These are phyloP conservation scores for Ascocoryne sarcoides DNA, from an alignment of 2,329 filamentous ascomycete species.

Conservation along the genomic window DNA sequence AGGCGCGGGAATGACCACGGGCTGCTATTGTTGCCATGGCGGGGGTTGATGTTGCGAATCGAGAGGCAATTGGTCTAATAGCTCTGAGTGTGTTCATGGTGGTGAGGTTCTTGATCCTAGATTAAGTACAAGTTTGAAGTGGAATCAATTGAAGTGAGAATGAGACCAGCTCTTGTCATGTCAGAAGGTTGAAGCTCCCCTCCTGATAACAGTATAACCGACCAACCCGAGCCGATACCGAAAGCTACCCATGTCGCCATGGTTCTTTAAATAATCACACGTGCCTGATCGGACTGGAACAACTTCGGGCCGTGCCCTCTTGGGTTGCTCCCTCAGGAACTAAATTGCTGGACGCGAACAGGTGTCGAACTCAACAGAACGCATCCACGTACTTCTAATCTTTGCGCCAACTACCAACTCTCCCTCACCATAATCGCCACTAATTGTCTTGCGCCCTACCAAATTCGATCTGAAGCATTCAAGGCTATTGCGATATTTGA, in stretches of 20 bases:
- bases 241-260: background rate
- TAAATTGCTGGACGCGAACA: conserved; percentile 1
- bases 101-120: no score
- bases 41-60: conserved; percentile 20
- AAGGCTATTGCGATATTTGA: background rate
- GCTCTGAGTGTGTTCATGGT: conserved; percentile 25
- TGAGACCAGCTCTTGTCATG: background rate
- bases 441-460: background rate
- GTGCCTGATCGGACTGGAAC: no score
- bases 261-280: background rate
- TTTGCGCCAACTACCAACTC: background rate
- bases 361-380: background rate
- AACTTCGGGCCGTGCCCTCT: conserved; percentile 1
- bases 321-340: no score
- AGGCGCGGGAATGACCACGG: conserved; percentile 19
- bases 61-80: conserved; percentile 25
- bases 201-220: no score
- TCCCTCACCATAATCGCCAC: background rate
- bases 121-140: background rate
- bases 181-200: background rate
- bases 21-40: conserved; percentile 24
- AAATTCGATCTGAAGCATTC: background rate
- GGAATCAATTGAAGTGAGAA: background rate
- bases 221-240: conserved; percentile 1
- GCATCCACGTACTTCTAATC: background rate